Evolutionary conservation across 129 eudicot species (phyloP).

Genomic region (Centrapalus pauciflorus): DNA sequence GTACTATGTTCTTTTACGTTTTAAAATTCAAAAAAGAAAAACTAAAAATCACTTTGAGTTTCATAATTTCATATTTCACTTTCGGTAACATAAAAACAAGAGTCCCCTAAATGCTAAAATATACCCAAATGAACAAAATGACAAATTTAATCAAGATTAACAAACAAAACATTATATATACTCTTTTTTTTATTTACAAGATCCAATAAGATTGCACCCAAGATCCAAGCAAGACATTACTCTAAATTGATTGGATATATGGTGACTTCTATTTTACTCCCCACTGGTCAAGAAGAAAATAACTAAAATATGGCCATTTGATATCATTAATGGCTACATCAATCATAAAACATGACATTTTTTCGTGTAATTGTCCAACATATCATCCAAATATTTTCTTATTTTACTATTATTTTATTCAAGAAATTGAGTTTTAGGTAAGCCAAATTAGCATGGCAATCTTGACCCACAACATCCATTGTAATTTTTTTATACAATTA

Average conservation of each 20-base stretch:
- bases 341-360: conserved; percentile 1
- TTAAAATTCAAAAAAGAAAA: too few relatives aligned
- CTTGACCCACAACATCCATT: conserved; percentile 28
- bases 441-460: conserved; percentile 22
- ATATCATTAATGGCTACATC: conserved; percentile 22
- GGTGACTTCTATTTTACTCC: conserved; percentile 16
- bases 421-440: conserved; percentile 9
- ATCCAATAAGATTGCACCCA: conserved; percentile 20
- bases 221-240: conserved; percentile 30
- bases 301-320: conserved; percentile 9
- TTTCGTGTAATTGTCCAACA: conserved; percentile 8
- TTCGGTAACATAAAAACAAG: too few relatives aligned
- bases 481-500: not conserved
- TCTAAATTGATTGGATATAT: conserved; percentile 21
- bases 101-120: too few relatives aligned
- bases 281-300: not conserved
- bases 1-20: too few relatives aligned
- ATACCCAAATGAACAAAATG: too few relatives aligned
- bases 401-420: conserved; percentile 9
- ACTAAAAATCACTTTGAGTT: too few relatives aligned
- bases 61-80: too few relatives aligned
- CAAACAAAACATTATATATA: too few relatives aligned
- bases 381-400: not conserved
- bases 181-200: not conserved
- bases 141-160: too few relatives aligned